These are phyloP conservation scores for Oidium heveae DNA, from an alignment of 2,329 filamentous ascomycete species.

Conservation along the genomic window DNA sequence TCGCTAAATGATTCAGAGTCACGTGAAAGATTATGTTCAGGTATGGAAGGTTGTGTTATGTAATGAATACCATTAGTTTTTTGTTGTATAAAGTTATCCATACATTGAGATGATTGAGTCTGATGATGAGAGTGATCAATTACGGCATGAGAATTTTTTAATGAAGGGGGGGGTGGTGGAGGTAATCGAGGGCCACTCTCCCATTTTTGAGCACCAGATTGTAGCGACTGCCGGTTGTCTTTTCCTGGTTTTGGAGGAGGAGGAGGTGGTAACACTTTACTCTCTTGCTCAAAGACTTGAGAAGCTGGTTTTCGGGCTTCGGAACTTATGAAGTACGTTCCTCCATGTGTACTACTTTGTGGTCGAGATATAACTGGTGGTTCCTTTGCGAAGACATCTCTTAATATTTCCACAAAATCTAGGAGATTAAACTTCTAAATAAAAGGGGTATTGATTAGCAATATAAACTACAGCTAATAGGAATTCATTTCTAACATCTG, in stretches of 20 bases:
- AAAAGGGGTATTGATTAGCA: background rate
- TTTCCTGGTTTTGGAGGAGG: conserved; percentile 13
- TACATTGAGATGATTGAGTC: background rate
- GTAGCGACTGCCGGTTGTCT: conserved; percentile 4
- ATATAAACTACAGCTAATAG: background rate
- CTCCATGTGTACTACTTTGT: conserved; percentile 22
- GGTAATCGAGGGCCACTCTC: conserved; percentile 13
- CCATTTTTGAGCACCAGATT: conserved; percentile 5
- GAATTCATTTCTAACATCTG: conserved; percentile 43
- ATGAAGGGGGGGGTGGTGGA: conserved; percentile 10
- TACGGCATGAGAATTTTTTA: conserved; percentile 2
- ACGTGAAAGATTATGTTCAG: too few relatives aligned
- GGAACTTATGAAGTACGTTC: conserved; percentile 47
- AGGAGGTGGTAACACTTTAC: conserved; percentile 11
- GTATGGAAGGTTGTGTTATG: background rate
- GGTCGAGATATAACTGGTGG: conserved; percentile 66
- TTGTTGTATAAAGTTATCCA: background rate
- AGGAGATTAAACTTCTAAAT: conserved; percentile 53
- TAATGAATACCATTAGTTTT: background rate
- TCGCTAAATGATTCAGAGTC: too few relatives aligned
- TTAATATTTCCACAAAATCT: conserved; percentile 60
- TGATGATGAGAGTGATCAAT: background rate
- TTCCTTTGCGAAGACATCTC: conserved; percentile 80
- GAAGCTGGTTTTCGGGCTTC: conserved; percentile 26
- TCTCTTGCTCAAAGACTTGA: conserved; percentile 13